phyloP scores from a whole-genome alignment of 768 basidiomycete species.

The Agrocybe praecox region DNA sequence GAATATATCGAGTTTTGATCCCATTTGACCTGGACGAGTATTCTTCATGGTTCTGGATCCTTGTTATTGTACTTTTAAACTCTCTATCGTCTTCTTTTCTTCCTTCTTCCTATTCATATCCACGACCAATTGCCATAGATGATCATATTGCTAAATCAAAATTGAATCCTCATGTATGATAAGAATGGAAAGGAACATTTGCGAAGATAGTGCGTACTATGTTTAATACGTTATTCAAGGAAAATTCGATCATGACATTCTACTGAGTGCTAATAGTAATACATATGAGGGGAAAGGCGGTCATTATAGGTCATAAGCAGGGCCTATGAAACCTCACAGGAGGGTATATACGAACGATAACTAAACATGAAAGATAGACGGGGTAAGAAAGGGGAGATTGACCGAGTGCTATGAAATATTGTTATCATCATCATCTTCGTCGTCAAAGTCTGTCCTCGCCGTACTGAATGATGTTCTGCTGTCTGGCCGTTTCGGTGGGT shows the following conservation, averaged over 20 bases:
- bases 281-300: background rate
- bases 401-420: slow-evolving; percentile 1
- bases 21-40: background rate
- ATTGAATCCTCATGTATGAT: slow-evolving; percentile 16
- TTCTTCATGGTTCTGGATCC: background rate
- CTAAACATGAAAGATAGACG: slow-evolving; percentile 6
- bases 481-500: slow-evolving; percentile 24
- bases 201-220: background rate
- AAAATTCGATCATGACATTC: background rate
- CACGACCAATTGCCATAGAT: background rate
- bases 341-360: slow-evolving; percentile 1
- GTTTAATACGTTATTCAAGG: no score
- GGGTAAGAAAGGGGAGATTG: background rate
- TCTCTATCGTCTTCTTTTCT: background rate
- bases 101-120: background rate
- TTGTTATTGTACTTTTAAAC: background rate
- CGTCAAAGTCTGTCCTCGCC: slow-evolving; percentile 33
- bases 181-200: background rate
- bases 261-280: background rate
- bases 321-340: background rate
- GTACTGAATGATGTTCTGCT: slow-evolving; percentile 38
- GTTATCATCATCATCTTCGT: slow-evolving; percentile 5
- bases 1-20: no score
- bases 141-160: background rate
- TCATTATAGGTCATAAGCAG: background rate